A percentile compares a stretch with the other conserved stretches of the same genome.
Evolutionary conservation across 2,329 filamentous ascomycete species (phyloP).

Genomic region (Paraphoma chrysanthemicola): DNA sequence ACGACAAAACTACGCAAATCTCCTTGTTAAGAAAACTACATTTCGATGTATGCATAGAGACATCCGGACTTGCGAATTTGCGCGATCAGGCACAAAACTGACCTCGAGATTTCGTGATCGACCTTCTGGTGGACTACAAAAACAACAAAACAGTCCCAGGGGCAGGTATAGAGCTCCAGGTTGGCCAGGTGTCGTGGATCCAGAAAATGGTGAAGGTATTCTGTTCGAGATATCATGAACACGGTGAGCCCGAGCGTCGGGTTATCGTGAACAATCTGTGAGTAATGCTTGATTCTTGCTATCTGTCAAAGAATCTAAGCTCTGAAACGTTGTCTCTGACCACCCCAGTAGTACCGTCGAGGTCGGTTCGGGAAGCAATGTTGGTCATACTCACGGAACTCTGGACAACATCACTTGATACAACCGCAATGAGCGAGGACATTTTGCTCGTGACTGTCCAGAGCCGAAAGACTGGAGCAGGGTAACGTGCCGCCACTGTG

Average conservation of each 20-base stretch:
- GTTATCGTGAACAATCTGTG: background rate
- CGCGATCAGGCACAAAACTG: background rate
- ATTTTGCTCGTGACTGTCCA: slow-evolving; percentile 59
- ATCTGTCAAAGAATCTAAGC: background rate
- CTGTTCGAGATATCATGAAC: background rate
- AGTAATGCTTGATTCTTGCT: background rate
- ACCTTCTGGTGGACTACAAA: background rate
- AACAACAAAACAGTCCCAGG: background rate
- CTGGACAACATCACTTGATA: background rate
- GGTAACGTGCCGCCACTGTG: slow-evolving; percentile 64
- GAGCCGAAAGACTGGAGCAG: slow-evolving; percentile 63
- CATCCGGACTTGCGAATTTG: background rate
- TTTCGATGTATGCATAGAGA: background rate
- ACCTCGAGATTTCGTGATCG: background rate
- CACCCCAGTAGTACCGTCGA: background rate
- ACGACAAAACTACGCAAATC: background rate
- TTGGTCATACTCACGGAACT: background rate
- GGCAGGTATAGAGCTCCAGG: background rate
- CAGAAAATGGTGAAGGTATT: background rate
- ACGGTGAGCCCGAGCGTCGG: background rate
- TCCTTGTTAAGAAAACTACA: background rate
- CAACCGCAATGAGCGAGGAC: slow-evolving; percentile 69
- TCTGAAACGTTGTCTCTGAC: background rate
- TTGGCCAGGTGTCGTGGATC: background rate
- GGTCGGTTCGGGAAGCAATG: background rate